Evolutionary conservation across 768 basidiomycete genomes (phyloP).

Genomic region (Calocera cornea): DNA sequence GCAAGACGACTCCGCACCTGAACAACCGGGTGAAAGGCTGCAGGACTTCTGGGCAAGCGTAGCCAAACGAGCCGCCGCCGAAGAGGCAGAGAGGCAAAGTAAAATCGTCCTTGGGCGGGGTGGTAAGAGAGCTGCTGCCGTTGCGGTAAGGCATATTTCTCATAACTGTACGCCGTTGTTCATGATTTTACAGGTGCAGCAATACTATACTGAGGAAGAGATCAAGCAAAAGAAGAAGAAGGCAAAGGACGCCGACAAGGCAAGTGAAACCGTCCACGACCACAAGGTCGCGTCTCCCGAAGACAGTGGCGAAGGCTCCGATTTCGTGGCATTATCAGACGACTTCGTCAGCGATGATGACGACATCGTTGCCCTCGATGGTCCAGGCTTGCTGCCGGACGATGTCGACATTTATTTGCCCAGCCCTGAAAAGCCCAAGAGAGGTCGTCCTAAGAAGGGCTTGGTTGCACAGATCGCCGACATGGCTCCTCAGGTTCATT

Average conservation of each 20-base stretch:
- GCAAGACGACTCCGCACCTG: conserved; percentile 34
- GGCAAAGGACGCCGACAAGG: not conserved
- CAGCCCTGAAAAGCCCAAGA: not conserved
- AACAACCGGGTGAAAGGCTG: conserved; percentile 31
- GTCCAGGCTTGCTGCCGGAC: not conserved
- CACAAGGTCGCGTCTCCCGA: not conserved
- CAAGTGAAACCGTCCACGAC: not conserved
- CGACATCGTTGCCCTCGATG: not conserved
- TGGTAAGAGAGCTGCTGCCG: not conserved
- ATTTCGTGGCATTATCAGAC: not conserved
- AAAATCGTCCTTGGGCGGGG: not conserved
- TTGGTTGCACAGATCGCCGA: not conserved
- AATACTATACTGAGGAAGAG: not conserved
- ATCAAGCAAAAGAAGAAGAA: not conserved
- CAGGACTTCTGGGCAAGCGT: conserved; percentile 75
- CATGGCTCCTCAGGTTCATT: not conserved
- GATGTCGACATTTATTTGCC: not conserved
- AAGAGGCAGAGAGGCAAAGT: conserved; percentile 25
- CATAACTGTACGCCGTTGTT: not conserved
- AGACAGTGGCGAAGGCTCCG: not conserved
- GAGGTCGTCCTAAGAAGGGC: not conserved
- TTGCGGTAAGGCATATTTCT: not conserved
- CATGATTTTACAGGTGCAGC: not conserved
- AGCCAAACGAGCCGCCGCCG: conserved; percentile 36
- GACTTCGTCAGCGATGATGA: not conserved